These are phyloP conservation scores for Nicotiana benthamiana DNA, from an alignment of 257 asterid genomes.

Conservation along the genomic window DNA sequence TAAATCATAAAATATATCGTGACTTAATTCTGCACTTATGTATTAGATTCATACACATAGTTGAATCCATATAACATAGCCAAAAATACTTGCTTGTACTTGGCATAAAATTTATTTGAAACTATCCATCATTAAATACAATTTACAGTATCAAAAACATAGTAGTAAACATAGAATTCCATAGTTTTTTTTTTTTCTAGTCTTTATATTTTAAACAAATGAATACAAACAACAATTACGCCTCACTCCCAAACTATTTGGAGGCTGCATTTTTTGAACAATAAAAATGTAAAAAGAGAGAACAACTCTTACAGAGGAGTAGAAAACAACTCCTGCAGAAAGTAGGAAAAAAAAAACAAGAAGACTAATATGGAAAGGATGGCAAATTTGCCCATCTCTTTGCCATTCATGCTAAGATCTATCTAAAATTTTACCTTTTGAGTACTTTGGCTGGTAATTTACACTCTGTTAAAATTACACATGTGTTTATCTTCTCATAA, in stretches of 20 bases:
- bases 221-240: neutral
- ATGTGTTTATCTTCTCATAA: neutral
- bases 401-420: slow-evolving; percentile 21
- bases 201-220: neutral
- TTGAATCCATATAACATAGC: neutral
- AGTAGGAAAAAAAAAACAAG: neutral
- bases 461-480: slow-evolving; percentile 6
- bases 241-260: neutral
- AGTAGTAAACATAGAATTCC: neutral
- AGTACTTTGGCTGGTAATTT: slow-evolving; percentile 18
- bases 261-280: neutral
- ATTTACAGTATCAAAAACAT: neutral
- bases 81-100: neutral
- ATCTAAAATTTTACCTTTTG: slow-evolving; percentile 37
- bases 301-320: neutral
- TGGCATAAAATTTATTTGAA: neutral
- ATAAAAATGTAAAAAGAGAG: neutral
- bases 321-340: neutral
- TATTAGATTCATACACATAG: neutral
- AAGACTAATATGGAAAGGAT: slow-evolving; percentile 44
- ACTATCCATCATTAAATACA: neutral
- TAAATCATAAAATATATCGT: too few species aligned
- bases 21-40: neutral
- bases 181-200: neutral
- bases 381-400: slow-evolving; percentile 40